phyloP scores from a whole-genome alignment of 2,329 filamentous ascomycete species.

The Aspergillus nomiae region DNA sequence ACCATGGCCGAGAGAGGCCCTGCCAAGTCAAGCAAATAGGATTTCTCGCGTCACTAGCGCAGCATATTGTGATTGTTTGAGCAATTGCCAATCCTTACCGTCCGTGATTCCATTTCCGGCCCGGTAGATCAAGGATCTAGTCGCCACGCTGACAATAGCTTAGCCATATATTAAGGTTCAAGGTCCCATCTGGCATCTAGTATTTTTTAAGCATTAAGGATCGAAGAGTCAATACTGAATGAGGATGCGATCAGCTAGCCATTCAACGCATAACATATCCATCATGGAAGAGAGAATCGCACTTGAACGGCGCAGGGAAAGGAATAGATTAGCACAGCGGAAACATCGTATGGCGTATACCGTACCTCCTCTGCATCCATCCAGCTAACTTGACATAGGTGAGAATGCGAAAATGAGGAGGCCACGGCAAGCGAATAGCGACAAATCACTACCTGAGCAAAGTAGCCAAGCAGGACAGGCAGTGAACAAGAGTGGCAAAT shows the following conservation, averaged over 20 bases:
- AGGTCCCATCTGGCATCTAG: not conserved
- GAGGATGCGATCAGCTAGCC: not conserved
- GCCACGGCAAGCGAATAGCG: not conserved
- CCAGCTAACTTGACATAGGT: not conserved
- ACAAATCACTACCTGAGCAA: not conserved
- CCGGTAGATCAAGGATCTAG: slow-evolving; percentile 3
- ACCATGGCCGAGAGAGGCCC: not conserved
- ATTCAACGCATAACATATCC: not conserved
- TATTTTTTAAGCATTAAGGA: not conserved
- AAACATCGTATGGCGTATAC: not conserved
- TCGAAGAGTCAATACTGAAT: not conserved
- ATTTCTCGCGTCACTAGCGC: not conserved
- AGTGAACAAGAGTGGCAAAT: not conserved
- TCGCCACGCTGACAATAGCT: not conserved
- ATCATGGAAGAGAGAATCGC: slow-evolving; percentile 3
- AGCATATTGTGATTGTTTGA: not conserved
- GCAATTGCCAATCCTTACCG: not conserved
- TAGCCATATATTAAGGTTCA: not conserved
- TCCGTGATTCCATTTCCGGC: not conserved
- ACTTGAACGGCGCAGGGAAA: slow-evolving; percentile 2
- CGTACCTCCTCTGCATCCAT: not conserved
- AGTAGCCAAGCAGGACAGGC: not conserved
- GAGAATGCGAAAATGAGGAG: not conserved
- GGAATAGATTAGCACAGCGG: slow-evolving; percentile 5
- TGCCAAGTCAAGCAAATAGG: not conserved